A percentile compares a stretch with the other conserved stretches of the same genome.
Conservation (phyloP, 306 rosid species). For the Vigna trinervia region DNA sequence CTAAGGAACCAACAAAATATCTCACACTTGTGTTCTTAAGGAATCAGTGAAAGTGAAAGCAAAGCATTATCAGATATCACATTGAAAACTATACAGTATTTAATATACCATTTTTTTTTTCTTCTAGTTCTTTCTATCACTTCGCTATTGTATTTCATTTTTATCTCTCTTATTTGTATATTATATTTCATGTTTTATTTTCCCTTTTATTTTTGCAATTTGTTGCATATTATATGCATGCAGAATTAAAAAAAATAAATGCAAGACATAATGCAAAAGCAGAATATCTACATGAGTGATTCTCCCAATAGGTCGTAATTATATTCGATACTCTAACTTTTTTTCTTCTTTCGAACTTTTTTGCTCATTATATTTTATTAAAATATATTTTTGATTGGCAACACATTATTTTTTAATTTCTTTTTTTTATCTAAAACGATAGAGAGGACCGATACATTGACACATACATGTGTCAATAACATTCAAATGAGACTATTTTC, state of each 20-base stretch:
- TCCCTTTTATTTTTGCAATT: neutral
- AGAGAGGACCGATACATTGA: no score
- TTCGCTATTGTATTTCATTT: neutral
- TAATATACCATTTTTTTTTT: neutral
- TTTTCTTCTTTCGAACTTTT: no score
- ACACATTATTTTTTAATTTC: no score
- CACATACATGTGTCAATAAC: no score
- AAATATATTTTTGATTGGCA: no score
- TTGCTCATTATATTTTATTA: no score
- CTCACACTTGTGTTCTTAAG: conserved; percentile 15
- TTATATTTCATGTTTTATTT: neutral
- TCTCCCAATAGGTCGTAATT: no score
- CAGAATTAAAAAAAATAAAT: neutral
- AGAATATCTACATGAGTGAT: neutral
- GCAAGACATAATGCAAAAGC: neutral
- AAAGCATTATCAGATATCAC: neutral
- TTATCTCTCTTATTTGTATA: neutral
- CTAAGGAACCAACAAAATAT: conserved; percentile 13
- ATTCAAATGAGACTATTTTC: no score
- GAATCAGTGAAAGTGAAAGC: neutral
- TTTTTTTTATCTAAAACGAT: no score
- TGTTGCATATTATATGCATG: neutral
- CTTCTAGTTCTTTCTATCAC: neutral
- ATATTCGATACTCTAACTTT: no score
- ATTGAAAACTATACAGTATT: neutral